A percentile compares a stretch with the other conserved stretches of the same genome.
These are phyloP conservation scores for Thermothielavioides terrestris DNA, from an alignment of 495 filamentous ascomycete species.

Conservation along the genomic window DNA sequence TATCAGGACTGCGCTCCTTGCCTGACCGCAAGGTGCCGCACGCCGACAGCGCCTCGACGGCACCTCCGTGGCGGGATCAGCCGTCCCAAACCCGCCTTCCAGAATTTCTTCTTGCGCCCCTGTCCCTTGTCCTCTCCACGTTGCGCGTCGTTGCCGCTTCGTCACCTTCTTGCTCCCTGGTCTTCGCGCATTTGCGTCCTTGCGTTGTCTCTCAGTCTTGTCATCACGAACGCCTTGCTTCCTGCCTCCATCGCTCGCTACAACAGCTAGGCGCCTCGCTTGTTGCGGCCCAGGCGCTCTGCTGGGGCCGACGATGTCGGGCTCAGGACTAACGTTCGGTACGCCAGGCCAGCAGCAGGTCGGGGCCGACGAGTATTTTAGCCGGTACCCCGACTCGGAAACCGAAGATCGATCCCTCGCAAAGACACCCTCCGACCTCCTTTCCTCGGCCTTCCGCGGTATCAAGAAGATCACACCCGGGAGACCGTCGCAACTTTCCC, in stretches of 20 bases:
- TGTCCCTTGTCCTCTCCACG: background rate
- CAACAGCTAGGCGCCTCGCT: no score
- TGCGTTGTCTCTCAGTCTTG: background rate
- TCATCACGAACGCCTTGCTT: background rate
- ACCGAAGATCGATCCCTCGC: slow-evolving; percentile 30
- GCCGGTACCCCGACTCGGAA: slow-evolving; percentile 31
- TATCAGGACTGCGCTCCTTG: slow-evolving; percentile 10
- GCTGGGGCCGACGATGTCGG: slow-evolving; percentile 18
- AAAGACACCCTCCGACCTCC: slow-evolving; percentile 34
- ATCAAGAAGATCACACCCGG: slow-evolving; percentile 40
- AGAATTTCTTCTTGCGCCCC: slow-evolving; percentile 2
- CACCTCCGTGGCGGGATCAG: slow-evolving; percentile 21
- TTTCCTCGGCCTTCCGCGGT: slow-evolving; percentile 42
- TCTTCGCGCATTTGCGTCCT: background rate
- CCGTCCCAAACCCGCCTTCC: slow-evolving; percentile 3
- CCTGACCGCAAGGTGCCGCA: no score
- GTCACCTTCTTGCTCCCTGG: background rate
- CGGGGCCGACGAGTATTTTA: slow-evolving; percentile 17
- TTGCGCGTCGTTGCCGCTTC: background rate
- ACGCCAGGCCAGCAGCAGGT: slow-evolving; percentile 22
- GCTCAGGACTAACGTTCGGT: slow-evolving; percentile 23
- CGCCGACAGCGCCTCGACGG: no score
- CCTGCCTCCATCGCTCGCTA: background rate
- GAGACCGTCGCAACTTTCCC: slow-evolving; percentile 25
- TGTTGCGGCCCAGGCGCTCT: slow-evolving; percentile 10